Conservation (phyloP, 1,284 basidiomycete species). For the Ganoderma resinaceum region DNA sequence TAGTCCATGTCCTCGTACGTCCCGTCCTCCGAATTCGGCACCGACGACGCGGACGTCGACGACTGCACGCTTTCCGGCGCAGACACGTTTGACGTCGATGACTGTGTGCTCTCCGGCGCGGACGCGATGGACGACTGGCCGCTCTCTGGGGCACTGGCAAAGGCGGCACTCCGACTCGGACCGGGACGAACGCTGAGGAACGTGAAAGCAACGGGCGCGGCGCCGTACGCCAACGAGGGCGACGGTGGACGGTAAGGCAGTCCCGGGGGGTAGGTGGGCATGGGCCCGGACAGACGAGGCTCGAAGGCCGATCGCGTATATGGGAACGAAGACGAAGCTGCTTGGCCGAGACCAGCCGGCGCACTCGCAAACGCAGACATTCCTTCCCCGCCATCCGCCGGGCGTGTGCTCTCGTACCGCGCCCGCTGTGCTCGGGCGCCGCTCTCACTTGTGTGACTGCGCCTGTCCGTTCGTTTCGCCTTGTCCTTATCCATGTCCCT, state of each 20-base stretch:
- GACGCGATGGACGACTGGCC: constrained; percentile 28
- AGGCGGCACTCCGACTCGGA: constrained; percentile 28
- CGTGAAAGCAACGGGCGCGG: constrained; percentile 8
- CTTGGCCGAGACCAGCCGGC: constrained; percentile 9
- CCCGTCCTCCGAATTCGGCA: constrained; percentile 27
- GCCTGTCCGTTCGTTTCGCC: background rate
- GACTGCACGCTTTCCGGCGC: constrained; percentile 30
- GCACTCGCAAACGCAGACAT: background rate
- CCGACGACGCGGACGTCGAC: constrained; percentile 27
- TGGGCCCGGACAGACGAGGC: constrained; percentile 26
- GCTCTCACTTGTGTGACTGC: background rate
- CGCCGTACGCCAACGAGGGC: constrained; percentile 23
- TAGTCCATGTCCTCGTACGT: constrained; percentile 13
- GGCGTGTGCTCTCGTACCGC: background rate
- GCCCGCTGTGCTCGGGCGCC: background rate
- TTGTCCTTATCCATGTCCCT: background rate
- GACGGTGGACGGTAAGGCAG: constrained; percentile 27
- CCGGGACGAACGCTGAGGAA: constrained; percentile 23
- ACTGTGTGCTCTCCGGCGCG: constrained; percentile 27
- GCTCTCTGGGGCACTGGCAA: constrained; percentile 24
- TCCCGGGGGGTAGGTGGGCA: constrained; percentile 29
- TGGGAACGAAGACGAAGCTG: constrained; percentile 17
- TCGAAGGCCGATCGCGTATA: constrained; percentile 25
- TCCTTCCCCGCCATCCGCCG: background rate
- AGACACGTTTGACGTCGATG: constrained; percentile 24